A percentile compares a stretch with the other conserved stretches of the same genome.
Evolutionary conservation across 768 basidiomycete species (phyloP).

Genomic region (Lactarius pseudohatsudake): DNA sequence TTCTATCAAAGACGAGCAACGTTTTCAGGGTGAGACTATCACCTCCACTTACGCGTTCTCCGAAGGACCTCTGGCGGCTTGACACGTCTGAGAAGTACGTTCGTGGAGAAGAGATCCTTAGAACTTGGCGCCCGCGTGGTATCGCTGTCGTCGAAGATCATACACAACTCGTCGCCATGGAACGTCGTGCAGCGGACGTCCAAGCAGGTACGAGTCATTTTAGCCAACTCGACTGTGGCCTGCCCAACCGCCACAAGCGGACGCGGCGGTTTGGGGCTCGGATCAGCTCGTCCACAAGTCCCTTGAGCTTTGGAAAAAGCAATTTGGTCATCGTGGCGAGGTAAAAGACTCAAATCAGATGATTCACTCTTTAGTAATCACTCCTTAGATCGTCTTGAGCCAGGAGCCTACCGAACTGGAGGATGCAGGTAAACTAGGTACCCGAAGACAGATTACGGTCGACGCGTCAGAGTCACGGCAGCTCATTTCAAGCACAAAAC

Average conservation of each 20-base stretch:
- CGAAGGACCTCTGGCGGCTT: conserved; percentile 89
- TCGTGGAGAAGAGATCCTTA: conserved; percentile 83
- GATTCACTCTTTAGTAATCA: conserved; percentile 24
- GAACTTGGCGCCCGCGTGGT: conserved; percentile 83
- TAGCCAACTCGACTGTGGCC: conserved; percentile 50
- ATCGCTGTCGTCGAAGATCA: conserved; percentile 89
- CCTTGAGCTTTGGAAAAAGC: conserved; percentile 80
- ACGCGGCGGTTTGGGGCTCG: conserved; percentile 62
- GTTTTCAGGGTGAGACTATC: conserved; percentile 80
- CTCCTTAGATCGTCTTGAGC: conserved; percentile 68
- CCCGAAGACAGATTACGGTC: conserved; percentile 38
- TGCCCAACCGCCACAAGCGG: conserved; percentile 50
- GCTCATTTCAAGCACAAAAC: conserved; percentile 68
- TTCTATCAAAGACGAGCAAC: conserved; percentile 75
- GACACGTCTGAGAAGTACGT: conserved; percentile 97
- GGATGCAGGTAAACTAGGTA: conserved; percentile 38
- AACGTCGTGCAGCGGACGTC: conserved; percentile 81
- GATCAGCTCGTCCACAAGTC: conserved; percentile 65
- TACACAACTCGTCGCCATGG: conserved; percentile 64
- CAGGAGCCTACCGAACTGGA: conserved; percentile 67
- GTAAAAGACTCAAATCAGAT: conserved; percentile 42
- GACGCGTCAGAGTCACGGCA: conserved; percentile 56
- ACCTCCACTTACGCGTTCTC: conserved; percentile 82
- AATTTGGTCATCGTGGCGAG: conserved; percentile 72
- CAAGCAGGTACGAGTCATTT: conserved; percentile 81